phyloP scores from a whole-genome alignment of 169 alveolate genomes.

The Plasmodium sp. region DNA sequence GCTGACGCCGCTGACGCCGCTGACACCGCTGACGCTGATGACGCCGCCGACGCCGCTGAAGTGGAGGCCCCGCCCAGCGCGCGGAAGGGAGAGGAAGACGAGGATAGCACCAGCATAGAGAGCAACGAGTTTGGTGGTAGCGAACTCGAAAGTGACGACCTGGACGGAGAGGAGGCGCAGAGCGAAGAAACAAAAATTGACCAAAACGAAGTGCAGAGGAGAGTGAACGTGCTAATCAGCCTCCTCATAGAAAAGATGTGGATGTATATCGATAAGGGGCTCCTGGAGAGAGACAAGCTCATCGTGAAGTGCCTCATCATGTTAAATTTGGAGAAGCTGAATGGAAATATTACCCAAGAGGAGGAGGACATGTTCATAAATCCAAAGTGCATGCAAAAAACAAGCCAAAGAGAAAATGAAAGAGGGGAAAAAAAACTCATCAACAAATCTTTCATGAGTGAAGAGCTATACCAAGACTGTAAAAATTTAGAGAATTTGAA shows the following conservation, averaged over 20 bases:
- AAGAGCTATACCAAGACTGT: constrained; percentile 66
- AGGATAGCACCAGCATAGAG: background rate
- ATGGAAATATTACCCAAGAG: constrained; percentile 66
- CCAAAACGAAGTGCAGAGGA: constrained; percentile 81
- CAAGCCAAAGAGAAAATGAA: constrained; percentile 42
- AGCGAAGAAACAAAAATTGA: constrained; percentile 86
- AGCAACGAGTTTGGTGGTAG: background rate
- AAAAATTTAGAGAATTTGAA: constrained; percentile 61
- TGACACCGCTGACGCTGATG: no score
- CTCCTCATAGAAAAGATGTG: constrained; percentile 92
- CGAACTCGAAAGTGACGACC: background rate
- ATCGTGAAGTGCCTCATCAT: constrained; percentile 94
- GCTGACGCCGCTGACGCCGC: no score
- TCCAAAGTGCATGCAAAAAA: constrained; percentile 81
- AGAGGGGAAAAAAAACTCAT: constrained; percentile 81
- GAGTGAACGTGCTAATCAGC: constrained; percentile 91
- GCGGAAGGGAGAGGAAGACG: background rate
- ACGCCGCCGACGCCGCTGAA: background rate
- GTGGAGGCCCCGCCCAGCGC: background rate
- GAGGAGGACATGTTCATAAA: constrained; percentile 68
- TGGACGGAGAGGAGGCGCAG: constrained; percentile 58
- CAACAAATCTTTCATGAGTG: constrained; percentile 63
- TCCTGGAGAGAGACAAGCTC: constrained; percentile 94
- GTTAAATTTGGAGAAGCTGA: constrained; percentile 89
- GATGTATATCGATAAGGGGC: constrained; percentile 94